phyloP scores from a whole-genome alignment of 805 yeast genomes.

The Lipomyces orientalis region DNA sequence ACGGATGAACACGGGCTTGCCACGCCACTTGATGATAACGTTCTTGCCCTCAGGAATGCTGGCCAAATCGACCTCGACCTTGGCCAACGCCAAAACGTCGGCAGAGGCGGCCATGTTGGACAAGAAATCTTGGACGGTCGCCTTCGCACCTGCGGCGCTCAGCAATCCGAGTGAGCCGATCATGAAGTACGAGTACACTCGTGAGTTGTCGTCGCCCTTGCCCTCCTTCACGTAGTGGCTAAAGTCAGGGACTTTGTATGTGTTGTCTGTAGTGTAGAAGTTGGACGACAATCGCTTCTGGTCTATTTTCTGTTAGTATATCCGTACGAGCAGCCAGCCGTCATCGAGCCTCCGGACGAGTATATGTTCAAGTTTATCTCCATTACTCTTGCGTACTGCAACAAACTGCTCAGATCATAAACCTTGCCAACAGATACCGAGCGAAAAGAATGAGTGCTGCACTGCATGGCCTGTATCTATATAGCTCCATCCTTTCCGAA shows the following conservation, averaged over 20 bases:
- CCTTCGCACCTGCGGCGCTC: slow-evolving; percentile 90
- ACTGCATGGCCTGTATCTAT: no score
- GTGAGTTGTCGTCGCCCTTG: slow-evolving; percentile 72
- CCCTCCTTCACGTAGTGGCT: slow-evolving; percentile 66
- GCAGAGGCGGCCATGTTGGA: slow-evolving; percentile 97
- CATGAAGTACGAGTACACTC: slow-evolving; percentile 95
- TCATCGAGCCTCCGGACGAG: neutral
- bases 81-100: slow-evolving; percentile 98
- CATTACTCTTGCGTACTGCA: no score
- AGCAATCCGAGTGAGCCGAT: slow-evolving; percentile 91
- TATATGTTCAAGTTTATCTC: neutral
- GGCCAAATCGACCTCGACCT: slow-evolving; percentile 93
- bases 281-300: slow-evolving; percentile 36
- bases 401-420: no score
- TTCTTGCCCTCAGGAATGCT: slow-evolving; percentile 97
- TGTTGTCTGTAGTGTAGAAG: slow-evolving; percentile 38
- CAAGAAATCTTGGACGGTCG: slow-evolving; percentile 77
- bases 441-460: no score
- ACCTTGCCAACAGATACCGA: no score
- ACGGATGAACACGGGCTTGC: slow-evolving; percentile 99
- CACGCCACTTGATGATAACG: slow-evolving; percentile 99
- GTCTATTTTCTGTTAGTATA: slow-evolving; percentile 16
- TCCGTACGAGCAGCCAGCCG: neutral
- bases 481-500: no score
- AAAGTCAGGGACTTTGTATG: slow-evolving; percentile 41